These are phyloP conservation scores for Aurinia saxatilis DNA, from an alignment of 345 rosid genomes.

Conservation along the genomic window DNA sequence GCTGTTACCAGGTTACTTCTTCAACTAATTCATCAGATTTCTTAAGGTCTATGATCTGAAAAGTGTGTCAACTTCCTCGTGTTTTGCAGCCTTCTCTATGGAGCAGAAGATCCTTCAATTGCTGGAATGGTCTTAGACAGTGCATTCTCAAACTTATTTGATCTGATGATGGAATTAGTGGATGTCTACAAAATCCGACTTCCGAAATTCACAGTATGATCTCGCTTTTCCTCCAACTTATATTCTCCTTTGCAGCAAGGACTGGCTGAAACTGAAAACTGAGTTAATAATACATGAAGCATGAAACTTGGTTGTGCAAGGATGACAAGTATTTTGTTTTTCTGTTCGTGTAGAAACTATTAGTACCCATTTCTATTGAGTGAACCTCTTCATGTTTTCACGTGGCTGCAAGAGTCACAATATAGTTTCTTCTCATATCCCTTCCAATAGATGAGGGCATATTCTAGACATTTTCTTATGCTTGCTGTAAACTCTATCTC, in stretches of 20 bases:
- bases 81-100: conserved; percentile 83
- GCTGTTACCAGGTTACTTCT: conserved; percentile 85
- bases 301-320: not conserved
- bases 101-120: conserved; percentile 93
- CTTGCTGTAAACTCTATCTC: not conserved
- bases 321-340: not conserved
- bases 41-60: conserved; percentile 12
- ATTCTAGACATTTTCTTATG: not conserved
- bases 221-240: not conserved
- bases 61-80: no score
- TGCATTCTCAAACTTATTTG: conserved; percentile 91
- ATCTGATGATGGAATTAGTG: conserved; percentile 96
- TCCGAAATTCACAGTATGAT: conserved; percentile 83
- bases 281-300: not conserved
- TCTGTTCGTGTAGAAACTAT: not conserved
- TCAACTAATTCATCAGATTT: conserved; percentile 9
- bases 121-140: conserved; percentile 99
- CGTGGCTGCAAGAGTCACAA: not conserved
- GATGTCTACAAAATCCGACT: conserved; percentile 87
- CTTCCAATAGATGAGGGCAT: not conserved
- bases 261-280: conserved; percentile 9
- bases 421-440: not conserved
- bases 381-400: not conserved
- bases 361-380: not conserved
- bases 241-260: not conserved